Conservation (phyloP, 1,284 basidiomycete genomes). For the Ganoderma resinaceum region DNA sequence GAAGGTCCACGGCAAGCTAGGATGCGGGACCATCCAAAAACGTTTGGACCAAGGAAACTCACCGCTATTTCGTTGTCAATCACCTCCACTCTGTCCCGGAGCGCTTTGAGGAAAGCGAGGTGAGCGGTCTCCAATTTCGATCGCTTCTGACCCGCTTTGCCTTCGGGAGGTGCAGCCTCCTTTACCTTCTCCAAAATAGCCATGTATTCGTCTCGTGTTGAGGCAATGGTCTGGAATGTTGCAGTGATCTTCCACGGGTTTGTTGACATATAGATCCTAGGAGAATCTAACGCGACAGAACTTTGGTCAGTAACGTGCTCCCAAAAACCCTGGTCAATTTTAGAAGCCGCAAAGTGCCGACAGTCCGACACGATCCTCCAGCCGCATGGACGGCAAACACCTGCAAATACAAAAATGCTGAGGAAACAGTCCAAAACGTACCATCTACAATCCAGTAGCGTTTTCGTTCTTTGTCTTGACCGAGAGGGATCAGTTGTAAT, state of each 20-base stretch:
- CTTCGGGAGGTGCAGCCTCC: constrained; percentile 52
- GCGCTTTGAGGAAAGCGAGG: constrained; percentile 59
- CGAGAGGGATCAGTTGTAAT: constrained; percentile 70
- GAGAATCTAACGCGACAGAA: constrained; percentile 66
- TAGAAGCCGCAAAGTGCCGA: constrained; percentile 29
- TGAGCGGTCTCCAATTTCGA: constrained; percentile 65
- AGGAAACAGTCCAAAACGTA: constrained; percentile 56
- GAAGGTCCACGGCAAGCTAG: constrained; percentile 2
- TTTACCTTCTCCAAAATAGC: constrained; percentile 67
- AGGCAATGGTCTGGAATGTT: constrained; percentile 71
- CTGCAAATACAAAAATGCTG: constrained; percentile 62
- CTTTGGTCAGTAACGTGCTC: constrained; percentile 34
- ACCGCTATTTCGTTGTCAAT: constrained; percentile 76
- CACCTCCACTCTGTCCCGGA: constrained; percentile 66
- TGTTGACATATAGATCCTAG: constrained; percentile 78
- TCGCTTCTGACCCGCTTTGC: constrained; percentile 55
- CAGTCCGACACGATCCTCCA: constrained; percentile 31
- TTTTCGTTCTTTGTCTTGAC: constrained; percentile 73
- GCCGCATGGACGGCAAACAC: constrained; percentile 64
- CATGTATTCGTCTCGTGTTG: constrained; percentile 74
- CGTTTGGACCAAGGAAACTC: constrained; percentile 43
- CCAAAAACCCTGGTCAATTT: constrained; percentile 21
- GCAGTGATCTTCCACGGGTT: constrained; percentile 87
- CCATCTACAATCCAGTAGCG: constrained; percentile 85
- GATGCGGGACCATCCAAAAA: background rate